Evolutionary conservation across 116 monocot species (phyloP).

Genomic region (Papilionanthe hybrid): DNA sequence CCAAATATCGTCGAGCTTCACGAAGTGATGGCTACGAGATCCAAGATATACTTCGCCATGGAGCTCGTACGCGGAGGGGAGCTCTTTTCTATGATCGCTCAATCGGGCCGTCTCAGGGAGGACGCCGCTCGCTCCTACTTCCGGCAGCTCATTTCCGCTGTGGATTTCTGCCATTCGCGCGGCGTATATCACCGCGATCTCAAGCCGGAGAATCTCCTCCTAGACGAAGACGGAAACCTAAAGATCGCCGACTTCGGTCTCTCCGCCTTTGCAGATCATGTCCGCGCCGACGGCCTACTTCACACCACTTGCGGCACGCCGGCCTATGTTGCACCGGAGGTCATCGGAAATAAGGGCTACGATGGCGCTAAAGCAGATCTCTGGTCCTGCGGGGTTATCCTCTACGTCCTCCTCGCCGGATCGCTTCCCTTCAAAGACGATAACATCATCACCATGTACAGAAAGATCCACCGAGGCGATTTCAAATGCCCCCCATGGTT

Average conservation of each 20-base stretch:
- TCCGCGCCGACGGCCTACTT: constrained; percentile 52
- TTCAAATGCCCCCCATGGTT: constrained; percentile 36
- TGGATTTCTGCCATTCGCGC: constrained; percentile 60
- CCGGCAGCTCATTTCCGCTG: constrained; percentile 60
- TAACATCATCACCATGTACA: constrained; percentile 46
- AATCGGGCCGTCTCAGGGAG: constrained; percentile 45
- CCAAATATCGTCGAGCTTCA: constrained; percentile 64
- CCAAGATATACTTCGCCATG: constrained; percentile 62
- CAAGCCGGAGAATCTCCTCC: constrained; percentile 65
- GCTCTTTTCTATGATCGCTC: constrained; percentile 50
- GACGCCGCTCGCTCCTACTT: constrained; percentile 49
- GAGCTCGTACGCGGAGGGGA: constrained; percentile 67
- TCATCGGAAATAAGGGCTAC: constrained; percentile 55
- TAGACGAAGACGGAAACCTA: constrained; percentile 48
- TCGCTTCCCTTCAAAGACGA: constrained; percentile 63
- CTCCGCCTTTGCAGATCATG: constrained; percentile 51
- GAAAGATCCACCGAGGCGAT: constrained; percentile 28
- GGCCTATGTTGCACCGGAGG: constrained; percentile 67
- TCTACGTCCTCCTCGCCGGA: constrained; percentile 64
- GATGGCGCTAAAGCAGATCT: constrained; percentile 56
- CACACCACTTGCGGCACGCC: constrained; percentile 73
- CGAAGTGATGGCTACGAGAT: constrained; percentile 68
- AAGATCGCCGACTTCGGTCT: constrained; percentile 72
- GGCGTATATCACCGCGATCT: constrained; percentile 73
- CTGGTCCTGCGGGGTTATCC: constrained; percentile 68